Conservation (phyloP, 108 stramenopile genomes). For the Poteriospumella lacustris region DNA sequence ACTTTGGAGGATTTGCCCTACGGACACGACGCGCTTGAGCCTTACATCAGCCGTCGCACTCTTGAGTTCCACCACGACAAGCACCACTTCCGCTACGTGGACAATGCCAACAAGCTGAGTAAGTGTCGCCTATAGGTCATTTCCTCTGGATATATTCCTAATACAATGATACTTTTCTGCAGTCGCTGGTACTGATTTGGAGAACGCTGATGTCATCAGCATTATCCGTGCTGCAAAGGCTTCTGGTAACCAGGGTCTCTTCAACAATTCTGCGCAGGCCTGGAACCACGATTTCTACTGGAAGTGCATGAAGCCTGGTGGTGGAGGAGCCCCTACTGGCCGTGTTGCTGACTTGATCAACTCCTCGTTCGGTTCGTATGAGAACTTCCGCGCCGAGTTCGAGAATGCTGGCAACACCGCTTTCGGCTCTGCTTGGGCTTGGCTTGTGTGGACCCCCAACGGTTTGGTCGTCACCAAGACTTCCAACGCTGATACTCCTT, state of each 20-base stretch:
- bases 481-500: slow-evolving; percentile 39
- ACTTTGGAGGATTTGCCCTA: not conserved
- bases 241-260: slow-evolving; percentile 33
- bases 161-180: not conserved
- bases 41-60: slow-evolving; percentile 18
- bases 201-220: slow-evolving; percentile 46
- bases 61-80: slow-evolving; percentile 53
- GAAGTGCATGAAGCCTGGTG: slow-evolving; percentile 25
- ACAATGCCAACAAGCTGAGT: slow-evolving; percentile 15
- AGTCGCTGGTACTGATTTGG: slow-evolving; percentile 17
- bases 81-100: slow-evolving; percentile 44
- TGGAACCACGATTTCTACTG: slow-evolving; percentile 36
- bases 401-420: not conserved
- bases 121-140: not conserved
- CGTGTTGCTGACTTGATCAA: slow-evolving; percentile 4
- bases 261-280: slow-evolving; percentile 40
- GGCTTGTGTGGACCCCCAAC: slow-evolving; percentile 9
- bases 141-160: not conserved
- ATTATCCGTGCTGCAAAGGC: slow-evolving; percentile 15
- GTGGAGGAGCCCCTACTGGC: slow-evolving; percentile 12
- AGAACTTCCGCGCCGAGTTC: slow-evolving; percentile 10
- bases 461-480: slow-evolving; percentile 34
- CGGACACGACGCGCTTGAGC: slow-evolving; percentile 25
- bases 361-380: slow-evolving; percentile 8
- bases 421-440: slow-evolving; percentile 27